phyloP scores from a whole-genome alignment of 768 basidiomycete species.

The Lactarius vividus region DNA sequence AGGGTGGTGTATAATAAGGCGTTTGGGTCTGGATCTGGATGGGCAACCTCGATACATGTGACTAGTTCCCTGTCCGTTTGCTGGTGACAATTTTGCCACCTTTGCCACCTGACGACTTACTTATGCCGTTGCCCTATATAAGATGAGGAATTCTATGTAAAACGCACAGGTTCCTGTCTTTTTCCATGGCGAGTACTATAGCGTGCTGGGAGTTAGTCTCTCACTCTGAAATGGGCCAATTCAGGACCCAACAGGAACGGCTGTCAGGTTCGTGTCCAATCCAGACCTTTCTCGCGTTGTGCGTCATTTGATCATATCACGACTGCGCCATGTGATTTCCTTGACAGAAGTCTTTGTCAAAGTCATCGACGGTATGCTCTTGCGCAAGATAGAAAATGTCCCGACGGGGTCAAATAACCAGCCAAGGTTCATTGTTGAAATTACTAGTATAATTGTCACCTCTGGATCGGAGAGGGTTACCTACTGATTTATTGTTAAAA shows the following conservation, averaged over 20 bases:
- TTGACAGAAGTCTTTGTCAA: conserved; percentile 93
- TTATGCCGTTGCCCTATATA: conserved; percentile 33
- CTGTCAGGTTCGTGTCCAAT: conserved; percentile 58
- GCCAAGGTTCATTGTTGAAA: conserved; percentile 85
- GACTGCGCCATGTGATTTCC: conserved; percentile 85
- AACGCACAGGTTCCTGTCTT: conserved; percentile 82
- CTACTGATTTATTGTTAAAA: not conserved
- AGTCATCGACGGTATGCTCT: conserved; percentile 89
- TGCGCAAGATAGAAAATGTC: conserved; percentile 95
- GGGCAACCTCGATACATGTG: conserved; percentile 83
- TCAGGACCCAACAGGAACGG: conserved; percentile 94
- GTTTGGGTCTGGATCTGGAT: too few relatives aligned
- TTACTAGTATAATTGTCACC: conserved; percentile 57
- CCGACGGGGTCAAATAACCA: conserved; percentile 87
- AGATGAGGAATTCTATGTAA: conserved; percentile 95
- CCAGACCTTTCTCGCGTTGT: not conserved
- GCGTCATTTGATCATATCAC: conserved; percentile 53
- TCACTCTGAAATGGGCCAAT: conserved; percentile 63
- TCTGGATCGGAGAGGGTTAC: too few relatives aligned
- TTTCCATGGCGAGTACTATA: conserved; percentile 76
- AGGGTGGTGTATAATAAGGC: too few relatives aligned
- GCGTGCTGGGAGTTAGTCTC: not conserved
- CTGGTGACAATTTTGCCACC: too few relatives aligned
- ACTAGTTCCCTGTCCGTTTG: conserved; percentile 75
- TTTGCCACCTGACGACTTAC: not conserved